Evolutionary conservation across 257 asterid genomes (phyloP).

Genomic region (Capsicum pubescens): DNA sequence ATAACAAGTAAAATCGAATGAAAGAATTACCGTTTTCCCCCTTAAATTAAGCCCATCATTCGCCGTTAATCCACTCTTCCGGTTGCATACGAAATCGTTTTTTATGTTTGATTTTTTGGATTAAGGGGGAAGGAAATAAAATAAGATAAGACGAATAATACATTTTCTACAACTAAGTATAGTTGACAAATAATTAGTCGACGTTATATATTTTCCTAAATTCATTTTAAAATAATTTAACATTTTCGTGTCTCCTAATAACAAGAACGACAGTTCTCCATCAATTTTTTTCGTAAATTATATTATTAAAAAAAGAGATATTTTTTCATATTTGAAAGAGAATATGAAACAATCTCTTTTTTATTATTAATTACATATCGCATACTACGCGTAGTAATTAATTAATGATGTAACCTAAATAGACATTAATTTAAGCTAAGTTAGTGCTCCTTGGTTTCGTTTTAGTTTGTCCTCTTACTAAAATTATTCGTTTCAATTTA

Average conservation of each 20-base stretch:
- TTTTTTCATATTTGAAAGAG: background rate
- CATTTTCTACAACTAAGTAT: background rate
- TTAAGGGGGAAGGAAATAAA: background rate
- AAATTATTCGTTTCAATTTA: too few species aligned
- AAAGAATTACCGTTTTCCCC: background rate
- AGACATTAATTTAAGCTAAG: background rate
- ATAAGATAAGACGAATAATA: background rate
- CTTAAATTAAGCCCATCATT: background rate
- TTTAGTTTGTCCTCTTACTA: too few species aligned
- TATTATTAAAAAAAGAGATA: background rate
- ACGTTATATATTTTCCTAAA: background rate
- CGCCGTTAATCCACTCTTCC: background rate
- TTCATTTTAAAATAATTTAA: conserved; percentile 3
- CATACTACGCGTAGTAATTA: background rate
- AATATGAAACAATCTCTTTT: too few species aligned
- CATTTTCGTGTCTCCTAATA: background rate
- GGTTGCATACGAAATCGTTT: background rate
- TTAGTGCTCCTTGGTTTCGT: too few species aligned
- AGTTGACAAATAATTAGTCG: background rate
- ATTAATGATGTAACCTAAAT: background rate
- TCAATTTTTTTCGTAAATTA: background rate
- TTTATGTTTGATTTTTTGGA: background rate
- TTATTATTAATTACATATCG: too few species aligned
- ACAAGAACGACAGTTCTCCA: background rate
- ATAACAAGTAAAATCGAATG: too few species aligned